Evolutionary conservation across 768 basidiomycete genomes (phyloP), one percentile per base, ranked within the genome.

Genomic region (Agaricus sinodeliciosus): DNA sequence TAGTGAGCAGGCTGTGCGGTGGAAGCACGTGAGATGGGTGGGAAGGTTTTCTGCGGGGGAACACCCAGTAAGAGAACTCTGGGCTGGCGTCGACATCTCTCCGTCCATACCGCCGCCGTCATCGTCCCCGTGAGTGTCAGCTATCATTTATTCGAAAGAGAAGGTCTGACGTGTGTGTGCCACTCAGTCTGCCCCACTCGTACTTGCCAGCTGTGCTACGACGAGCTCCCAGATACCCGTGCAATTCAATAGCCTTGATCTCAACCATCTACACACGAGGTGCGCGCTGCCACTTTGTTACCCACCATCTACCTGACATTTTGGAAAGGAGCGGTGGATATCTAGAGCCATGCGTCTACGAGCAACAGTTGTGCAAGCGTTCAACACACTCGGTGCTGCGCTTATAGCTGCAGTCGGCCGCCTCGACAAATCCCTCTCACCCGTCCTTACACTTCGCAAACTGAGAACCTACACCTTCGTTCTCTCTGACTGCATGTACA

Each of bases 341-440:
- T 42, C 45, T 9, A 44, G 45, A 46, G 28, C 19, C 27, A 25
- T 43, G 31, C 52, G 45, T 25, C 27, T 39, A 25, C 37, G 45
- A 25, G 18, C 31, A 12, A 9, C 28, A 13, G 22, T 48, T n/a
- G 39, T 13, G 19, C 45, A 40, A 18, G 28, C 40, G 7, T 36
- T 55, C 49, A 58, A 54, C 37, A 55, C 49, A 2, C 11, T 59
- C 19, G 44, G 40, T 15, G 67, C 70, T 55, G 85, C 87, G 16
- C 65, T 90, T 43, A 55, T 75, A 18, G 79, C 84, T 19, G 87
- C 80, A 3, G 75, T 85, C 9, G 78, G 72, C 26, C 78, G 86
- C 8, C 72, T 92, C 25, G 87, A 92, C 74, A 86, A 84, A 67
- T 88, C 85, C 0, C 63, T 90, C n/a, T 81, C 82, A 9, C 89